Evolutionary conservation across 2,329 filamentous ascomycete species (phyloP), one percentile per base, ranked within the genome.

Genomic region (Claviceps sp.): DNA sequence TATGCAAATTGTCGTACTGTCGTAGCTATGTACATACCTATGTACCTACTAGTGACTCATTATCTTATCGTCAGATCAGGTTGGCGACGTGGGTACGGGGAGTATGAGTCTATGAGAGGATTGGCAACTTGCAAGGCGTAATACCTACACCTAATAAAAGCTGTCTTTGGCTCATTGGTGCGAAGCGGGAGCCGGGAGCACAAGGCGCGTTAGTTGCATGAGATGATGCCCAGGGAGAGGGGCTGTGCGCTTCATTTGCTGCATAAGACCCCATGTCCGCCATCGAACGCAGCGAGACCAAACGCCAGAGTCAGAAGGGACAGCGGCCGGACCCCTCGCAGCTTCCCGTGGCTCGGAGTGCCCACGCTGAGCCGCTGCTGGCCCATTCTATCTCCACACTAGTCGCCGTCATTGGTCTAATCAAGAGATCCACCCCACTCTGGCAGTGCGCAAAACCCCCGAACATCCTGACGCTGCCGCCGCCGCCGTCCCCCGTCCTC

Each of bases 221-320:
- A 46, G 19, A 19, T 19, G 19, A n/a, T n/a, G n/a, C n/a, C n/a
- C n/a, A 17, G 6, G 16, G 19, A 19, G 47, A 48, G 47, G 47
- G 45, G 48, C 50, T 39, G 45, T 46, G 10, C 34, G 30, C 47
- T 17, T 26, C 13, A 16, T 19, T 47, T 52, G 13, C 19, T 48
- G 51, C 51, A 49, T 37, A 30, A 10, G 7, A 17, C 41, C 51
- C 51, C 8, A 24, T 40, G 42, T 47, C 16, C 30, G 45, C 55
- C 43, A 53, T 53, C 52, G 56, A 47, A 54, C 52, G 44, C 50
- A 54, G 39, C 26, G 30, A 52, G 52, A 59, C 17, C 17, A 22
- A 24, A 43, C 41, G 40, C 40, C n/a, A 8, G 6, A 19, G 41
- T 11, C 41, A 22, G 41, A 26, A 26, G 26, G 26, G 26, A 26